Base-by-base conservation (phyloP, 2,329 filamentous ascomycete species). In the Rhinocladiella mackenziei region DNA sequence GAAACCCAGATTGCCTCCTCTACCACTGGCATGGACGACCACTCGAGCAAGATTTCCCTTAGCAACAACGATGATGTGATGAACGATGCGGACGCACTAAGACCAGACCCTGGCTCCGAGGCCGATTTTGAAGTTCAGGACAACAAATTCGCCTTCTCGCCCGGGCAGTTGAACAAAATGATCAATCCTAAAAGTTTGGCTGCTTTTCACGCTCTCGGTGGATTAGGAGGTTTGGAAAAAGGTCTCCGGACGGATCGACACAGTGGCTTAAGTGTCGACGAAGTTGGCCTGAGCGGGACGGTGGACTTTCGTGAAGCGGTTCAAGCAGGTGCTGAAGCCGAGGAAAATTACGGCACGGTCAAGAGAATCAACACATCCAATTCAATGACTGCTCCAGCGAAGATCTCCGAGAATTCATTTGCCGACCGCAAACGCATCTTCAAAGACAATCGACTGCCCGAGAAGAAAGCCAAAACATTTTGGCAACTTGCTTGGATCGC, bases 121-220 rank as follows among this genome's bases (percentile, higher is more conserved):
- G 74, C 70, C 13, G 81, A 86, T 51, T 91, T 86, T 56, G 59
- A 77, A 31, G 75, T 82, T 11, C 71, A 80, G 34, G 70, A 83
- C 56, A 87, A 85, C 62, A 78, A 74, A 32, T 88, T 89, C 56
- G 84, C 83, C 6, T 88, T 82, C 57, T 77, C 80, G 0, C 82
- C 82, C 8, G 86, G 85, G 17, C 84, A 86, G 56, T 67, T 87
- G 56, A 80, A 78, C 51, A 91, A 91, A 66, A 68, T 92, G 5
- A 71, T 89, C 39, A 89, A 89, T 53, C 86, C 86, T 1, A 92
- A 92, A 66, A 89, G 76, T 56, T 70, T 86, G 48, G 72, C 77
- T 18, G 86, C 85, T 3, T 88, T 89, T 50, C 80, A 84, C 55
- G 84, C 84, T 4, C 65, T 92, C 2, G 86, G 86, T 42, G 86